Base-by-base conservation (phyloP, 2,329 filamentous ascomycete genomes). In the Ophiostoma tasmaniense region DNA sequence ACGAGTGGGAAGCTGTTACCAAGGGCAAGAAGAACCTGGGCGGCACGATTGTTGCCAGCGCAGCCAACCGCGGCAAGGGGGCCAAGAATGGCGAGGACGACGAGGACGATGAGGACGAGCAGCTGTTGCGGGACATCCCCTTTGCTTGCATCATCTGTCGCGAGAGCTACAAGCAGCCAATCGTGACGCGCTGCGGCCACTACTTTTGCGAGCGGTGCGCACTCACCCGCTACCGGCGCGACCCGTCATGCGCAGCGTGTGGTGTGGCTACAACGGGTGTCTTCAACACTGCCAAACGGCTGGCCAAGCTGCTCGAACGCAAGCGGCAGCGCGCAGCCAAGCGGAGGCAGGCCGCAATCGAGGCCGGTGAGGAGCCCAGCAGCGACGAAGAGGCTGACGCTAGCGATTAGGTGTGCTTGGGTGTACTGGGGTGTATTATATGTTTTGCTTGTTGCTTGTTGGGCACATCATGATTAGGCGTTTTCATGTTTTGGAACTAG, bases 191-290 rank as follows among this genome's bases (percentile, higher is more conserved):
- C 73, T 99, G 95, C 73, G 91, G 92, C 0, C 95, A 99, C 78
- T 98, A 98, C 78, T 98, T 98, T 76, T 99, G 95, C 77, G 91
- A 97, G 78, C 83, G 85, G 0, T 99, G 95, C 78, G 95, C 95
- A 33, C 81, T 98, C 74, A 88, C 91, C 76, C 81, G 93, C 73
- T 98, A 97, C 77, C 85, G 90, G 72, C 95, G 92, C 76, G 92
- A 93, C 74, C 93, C 93, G 3, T 87, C 87, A 2, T 98, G 95
- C 78, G 92, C 91, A 1, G 90, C 90, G 3, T 98, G 95, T 77
- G 91, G 92, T 0, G 83, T 89, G 0, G 91, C 92, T 5, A 98
- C 72, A 64, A 89, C 90, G 37, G 95, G 95, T 0, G 91, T 96
- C 0, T 98, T 98, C 75, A 97, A 96, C 76, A 85, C 87, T 3